Conservation (phyloP, 345 rosid genomes). For the Dimocarpus longan region DNA sequence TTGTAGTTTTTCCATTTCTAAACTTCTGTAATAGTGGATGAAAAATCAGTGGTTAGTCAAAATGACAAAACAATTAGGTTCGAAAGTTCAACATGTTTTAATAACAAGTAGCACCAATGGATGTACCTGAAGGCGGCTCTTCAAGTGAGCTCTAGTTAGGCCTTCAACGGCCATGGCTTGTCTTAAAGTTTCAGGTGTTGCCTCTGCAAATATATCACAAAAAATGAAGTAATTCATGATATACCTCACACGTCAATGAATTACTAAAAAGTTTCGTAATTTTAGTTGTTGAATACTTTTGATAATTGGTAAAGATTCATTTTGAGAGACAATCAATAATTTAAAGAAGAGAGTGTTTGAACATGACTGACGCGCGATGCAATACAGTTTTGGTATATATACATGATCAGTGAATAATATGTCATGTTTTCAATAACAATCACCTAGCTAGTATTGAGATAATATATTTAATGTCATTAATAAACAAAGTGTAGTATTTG, state of each 20-base stretch:
- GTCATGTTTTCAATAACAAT: not conserved
- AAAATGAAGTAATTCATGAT: too few relatives aligned
- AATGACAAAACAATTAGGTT: not conserved
- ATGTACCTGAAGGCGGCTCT: constrained; percentile 41
- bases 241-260: too few relatives aligned
- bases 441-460: not conserved
- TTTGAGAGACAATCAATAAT: not conserved
- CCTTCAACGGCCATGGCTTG: too few relatives aligned
- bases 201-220: too few relatives aligned
- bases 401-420: not conserved
- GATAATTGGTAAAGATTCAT: too few relatives aligned
- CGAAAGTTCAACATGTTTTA: too few relatives aligned
- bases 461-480: not conserved
- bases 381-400: not conserved
- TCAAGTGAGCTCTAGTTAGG: constrained; percentile 1
- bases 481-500: not conserved
- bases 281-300: not conserved
- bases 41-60: not conserved
- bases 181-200: too few relatives aligned
- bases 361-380: not conserved
- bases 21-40: constrained; percentile 29
- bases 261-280: too few relatives aligned
- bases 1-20: constrained; percentile 19
- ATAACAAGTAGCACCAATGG: not conserved
- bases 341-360: not conserved